Conservation (phyloP, 129 eudicot species). For the Calendula officinalis region DNA sequence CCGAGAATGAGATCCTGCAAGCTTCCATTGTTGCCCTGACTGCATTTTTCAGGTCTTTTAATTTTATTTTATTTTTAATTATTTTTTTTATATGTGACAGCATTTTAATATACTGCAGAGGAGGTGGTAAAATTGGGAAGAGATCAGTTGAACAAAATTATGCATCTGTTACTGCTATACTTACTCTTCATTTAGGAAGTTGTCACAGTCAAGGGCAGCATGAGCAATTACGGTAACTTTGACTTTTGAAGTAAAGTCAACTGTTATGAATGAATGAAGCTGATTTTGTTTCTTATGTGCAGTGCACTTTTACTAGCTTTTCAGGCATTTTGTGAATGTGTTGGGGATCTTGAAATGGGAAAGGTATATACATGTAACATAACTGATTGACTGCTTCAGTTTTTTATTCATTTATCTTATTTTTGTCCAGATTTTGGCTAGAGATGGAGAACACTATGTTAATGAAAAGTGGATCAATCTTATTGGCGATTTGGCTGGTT, state of each 20-base stretch:
- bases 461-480: slow-evolving; percentile 87
- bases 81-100: slow-evolving; percentile 7
- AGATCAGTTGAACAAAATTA: slow-evolving; percentile 81
- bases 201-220: slow-evolving; percentile 80
- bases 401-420: neutral
- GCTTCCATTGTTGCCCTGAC: slow-evolving; percentile 91
- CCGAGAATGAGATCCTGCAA: slow-evolving; percentile 64
- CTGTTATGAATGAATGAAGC: neutral
- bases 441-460: slow-evolving; percentile 82
- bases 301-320: slow-evolving; percentile 76
- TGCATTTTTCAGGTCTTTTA: slow-evolving; percentile 83
- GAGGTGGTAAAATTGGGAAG: slow-evolving; percentile 91
- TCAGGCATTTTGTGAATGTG: slow-evolving; percentile 98
- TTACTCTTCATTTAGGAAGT: slow-evolving; percentile 84
- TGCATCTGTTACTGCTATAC: slow-evolving; percentile 84
- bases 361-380: slow-evolving; percentile 52
- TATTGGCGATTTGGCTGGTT: slow-evolving; percentile 79
- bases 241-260: neutral
- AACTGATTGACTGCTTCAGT: neutral
- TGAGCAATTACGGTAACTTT: slow-evolving; percentile 75
- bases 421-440: slow-evolving; percentile 67
- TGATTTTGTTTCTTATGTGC: slow-evolving; percentile 12
- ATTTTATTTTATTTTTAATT: slow-evolving; percentile 5
- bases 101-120: slow-evolving; percentile 50
- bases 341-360: slow-evolving; percentile 98